A percentile compares a stretch with the other conserved stretches of the same genome.
These are phyloP conservation scores for Hypomontagnella monticulosa DNA, from an alignment of 495 filamentous ascomycete genomes.

Conservation along the genomic window DNA sequence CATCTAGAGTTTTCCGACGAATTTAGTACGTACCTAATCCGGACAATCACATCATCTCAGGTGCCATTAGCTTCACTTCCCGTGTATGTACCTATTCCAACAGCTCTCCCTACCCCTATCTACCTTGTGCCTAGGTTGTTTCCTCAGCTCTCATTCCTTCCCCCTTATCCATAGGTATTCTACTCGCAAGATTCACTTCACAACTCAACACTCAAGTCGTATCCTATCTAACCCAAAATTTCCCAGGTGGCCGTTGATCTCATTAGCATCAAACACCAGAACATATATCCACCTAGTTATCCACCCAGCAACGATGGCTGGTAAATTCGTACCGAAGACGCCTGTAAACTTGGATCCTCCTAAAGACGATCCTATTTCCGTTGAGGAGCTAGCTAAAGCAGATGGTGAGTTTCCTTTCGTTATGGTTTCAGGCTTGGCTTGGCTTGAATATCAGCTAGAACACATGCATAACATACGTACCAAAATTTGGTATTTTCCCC, in stretches of 20 bases:
- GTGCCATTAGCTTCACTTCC: neutral
- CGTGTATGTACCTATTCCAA: neutral
- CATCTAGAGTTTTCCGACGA: neutral
- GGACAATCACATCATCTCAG: neutral
- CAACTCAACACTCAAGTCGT: no score
- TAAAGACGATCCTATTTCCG: slow-evolving; percentile 83
- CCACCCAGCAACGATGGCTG: slow-evolving; percentile 56
- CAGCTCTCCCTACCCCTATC: neutral
- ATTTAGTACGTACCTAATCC: neutral
- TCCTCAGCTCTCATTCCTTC: no score
- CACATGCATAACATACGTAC: no score
- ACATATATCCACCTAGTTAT: neutral
- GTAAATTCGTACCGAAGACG: slow-evolving; percentile 85
- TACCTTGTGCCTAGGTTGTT: neutral
- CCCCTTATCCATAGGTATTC: no score
- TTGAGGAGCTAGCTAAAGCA: slow-evolving; percentile 78
- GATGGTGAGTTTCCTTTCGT: slow-evolving; percentile 68
- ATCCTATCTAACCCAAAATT: no score
- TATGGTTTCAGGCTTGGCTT: neutral
- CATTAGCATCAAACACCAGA: neutral
- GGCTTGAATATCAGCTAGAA: no score
- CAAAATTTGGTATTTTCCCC: no score
- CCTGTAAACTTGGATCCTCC: slow-evolving; percentile 85
- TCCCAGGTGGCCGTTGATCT: neutral
- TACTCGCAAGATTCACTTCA: no score